Evolutionary conservation across 1,284 basidiomycete species (phyloP).

Genomic region (Microbotryum violaceum): DNA sequence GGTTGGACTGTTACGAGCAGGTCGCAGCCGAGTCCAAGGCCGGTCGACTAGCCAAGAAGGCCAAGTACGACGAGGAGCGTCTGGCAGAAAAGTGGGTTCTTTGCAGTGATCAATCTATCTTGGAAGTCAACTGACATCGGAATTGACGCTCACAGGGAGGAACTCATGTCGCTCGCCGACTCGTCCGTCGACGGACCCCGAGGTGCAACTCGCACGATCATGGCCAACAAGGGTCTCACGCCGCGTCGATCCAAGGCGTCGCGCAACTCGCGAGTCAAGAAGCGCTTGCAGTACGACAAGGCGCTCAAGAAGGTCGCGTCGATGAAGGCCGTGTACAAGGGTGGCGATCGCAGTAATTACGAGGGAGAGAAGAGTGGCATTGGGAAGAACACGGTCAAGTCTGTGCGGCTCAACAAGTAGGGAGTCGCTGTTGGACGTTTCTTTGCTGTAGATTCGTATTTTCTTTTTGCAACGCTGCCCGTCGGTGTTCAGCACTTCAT

Average conservation of each 20-base stretch:
- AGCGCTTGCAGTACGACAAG: conserved; percentile 81
- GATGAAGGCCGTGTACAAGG: conserved; percentile 81
- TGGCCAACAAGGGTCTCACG: conserved; percentile 87
- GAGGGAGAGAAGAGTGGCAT: conserved; percentile 62
- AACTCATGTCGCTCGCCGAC: conserved; percentile 12
- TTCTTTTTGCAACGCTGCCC: too few species aligned
- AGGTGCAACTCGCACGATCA: conserved; percentile 74
- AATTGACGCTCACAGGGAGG: conserved; percentile 7
- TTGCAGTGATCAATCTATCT: too few species aligned
- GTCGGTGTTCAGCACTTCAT: too few species aligned
- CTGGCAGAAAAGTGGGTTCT: conserved; percentile 56
- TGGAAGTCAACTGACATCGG: neutral
- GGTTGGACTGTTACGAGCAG: conserved; percentile 75
- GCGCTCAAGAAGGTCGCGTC: conserved; percentile 83
- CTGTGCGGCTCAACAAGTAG: conserved; percentile 46
- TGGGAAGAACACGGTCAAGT: conserved; percentile 66
- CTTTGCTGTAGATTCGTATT: too few species aligned
- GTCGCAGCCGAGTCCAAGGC: conserved; percentile 65
- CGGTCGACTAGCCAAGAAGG: conserved; percentile 68
- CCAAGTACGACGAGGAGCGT: conserved; percentile 61
- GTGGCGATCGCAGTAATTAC: conserved; percentile 56
- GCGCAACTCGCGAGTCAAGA: conserved; percentile 93
- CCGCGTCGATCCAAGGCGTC: conserved; percentile 71
- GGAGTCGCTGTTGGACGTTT: too few species aligned
- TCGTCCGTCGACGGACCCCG: conserved; percentile 57